Percentiles rank a stretch among this genome's conserved stretches.
Conservation (phyloP, 768 basidiomycete species). For the Russula compacta region DNA sequence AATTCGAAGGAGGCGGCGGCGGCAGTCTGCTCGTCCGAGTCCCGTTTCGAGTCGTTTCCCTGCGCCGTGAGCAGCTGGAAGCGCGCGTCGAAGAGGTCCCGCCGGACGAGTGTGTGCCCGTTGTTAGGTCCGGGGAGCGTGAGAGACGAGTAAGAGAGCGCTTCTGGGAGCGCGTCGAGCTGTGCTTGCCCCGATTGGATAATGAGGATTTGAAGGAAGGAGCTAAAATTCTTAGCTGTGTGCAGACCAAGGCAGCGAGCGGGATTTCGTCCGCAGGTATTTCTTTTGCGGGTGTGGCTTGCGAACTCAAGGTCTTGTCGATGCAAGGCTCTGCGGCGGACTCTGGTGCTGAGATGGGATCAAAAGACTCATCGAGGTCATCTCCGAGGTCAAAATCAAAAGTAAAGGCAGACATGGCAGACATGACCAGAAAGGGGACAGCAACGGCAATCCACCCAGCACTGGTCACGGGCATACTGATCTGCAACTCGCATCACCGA, state of each 20-base stretch:
- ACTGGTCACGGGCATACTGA: too few species aligned
- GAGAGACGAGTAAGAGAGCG: constrained; percentile 76
- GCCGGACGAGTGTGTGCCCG: constrained; percentile 43
- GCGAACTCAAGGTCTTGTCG: neutral
- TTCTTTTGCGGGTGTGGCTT: neutral
- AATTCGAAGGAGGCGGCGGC: constrained; percentile 53
- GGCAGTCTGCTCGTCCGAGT: constrained; percentile 28
- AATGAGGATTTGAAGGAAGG: neutral
- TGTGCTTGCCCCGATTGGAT: constrained; percentile 29
- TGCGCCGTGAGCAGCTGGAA: constrained; percentile 67
- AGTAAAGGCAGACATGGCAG: constrained; percentile 36
- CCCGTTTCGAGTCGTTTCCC: neutral
- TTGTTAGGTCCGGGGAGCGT: constrained; percentile 30
- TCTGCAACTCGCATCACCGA: too few species aligned
- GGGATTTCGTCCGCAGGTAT: constrained; percentile 6
- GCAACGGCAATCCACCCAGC: too few species aligned
- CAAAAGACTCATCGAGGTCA: constrained; percentile 25
- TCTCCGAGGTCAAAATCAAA: constrained; percentile 60
- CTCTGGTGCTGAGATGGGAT: neutral
- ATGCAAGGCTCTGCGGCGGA: neutral
- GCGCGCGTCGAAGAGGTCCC: constrained; percentile 93
- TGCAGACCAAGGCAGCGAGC: constrained; percentile 27
- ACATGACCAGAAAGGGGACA: neutral
- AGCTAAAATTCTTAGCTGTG: neutral
- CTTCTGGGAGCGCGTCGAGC: constrained; percentile 59